A percentile compares a stretch with the other conserved stretches of the same genome.
Conservation (phyloP, 2,329 filamentous ascomycete genomes). For the Colletotrichum musae region DNA sequence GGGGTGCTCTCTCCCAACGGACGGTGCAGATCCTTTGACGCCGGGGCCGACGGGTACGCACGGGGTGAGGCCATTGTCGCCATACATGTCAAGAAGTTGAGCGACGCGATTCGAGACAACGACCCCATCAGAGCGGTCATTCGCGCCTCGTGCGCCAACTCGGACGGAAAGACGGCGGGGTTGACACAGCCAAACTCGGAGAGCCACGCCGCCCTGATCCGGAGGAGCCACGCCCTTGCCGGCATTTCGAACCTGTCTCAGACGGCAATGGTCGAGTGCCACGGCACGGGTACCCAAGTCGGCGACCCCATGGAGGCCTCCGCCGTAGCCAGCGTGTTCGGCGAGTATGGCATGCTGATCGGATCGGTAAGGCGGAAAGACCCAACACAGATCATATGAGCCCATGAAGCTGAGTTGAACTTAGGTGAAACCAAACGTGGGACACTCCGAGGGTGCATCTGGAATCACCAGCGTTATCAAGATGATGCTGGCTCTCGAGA, state of each 20-base stretch:
- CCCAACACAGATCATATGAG: too few relatives aligned
- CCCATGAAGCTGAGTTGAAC: too few relatives aligned
- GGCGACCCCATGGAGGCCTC: conserved; percentile 64
- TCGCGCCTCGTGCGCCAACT: conserved; percentile 52
- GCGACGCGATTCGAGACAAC: conserved; percentile 61
- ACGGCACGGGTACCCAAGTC: conserved; percentile 58
- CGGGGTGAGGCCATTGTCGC: conserved; percentile 63
- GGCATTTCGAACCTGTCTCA: conserved; percentile 45
- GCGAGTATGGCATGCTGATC: conserved; percentile 45
- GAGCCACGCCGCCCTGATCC: conserved; percentile 53
- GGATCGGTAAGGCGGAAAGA: conserved; percentile 42
- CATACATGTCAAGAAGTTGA: conserved; percentile 62
- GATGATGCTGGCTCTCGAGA: conserved; percentile 56
- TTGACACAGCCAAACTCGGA: conserved; percentile 55
- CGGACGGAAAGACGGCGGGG: conserved; percentile 58
- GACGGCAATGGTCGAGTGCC: conserved; percentile 55
- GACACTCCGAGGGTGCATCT: conserved; percentile 60
- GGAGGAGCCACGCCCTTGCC: conserved; percentile 51
- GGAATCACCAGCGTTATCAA: conserved; percentile 62
- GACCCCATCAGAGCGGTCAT: conserved; percentile 60
- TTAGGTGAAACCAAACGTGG: conserved; percentile 56
- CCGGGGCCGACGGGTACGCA: conserved; percentile 64
- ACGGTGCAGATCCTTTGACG: conserved; percentile 56
- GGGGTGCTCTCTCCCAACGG: conserved; percentile 54
- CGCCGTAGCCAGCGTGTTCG: conserved; percentile 51